Evolutionary conservation across 208 protist species (phyloP).

Genomic region (Naegleria lovaniensis): DNA sequence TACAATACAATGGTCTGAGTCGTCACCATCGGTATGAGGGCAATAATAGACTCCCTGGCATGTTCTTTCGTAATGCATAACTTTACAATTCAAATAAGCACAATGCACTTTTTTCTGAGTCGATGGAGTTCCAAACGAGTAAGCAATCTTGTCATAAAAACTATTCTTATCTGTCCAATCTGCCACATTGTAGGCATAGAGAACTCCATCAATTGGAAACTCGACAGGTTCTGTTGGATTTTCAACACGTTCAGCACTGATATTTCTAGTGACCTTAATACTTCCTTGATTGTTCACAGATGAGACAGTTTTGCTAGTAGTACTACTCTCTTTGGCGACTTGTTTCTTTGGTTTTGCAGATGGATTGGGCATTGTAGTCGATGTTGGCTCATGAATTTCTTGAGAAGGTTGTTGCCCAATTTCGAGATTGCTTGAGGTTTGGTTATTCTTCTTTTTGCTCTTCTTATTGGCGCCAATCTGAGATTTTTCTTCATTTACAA

Average conservation of each 20-base stretch:
- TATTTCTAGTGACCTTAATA: constrained; percentile 18
- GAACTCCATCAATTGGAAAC: not conserved
- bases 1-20: not conserved
- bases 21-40: not conserved
- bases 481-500: too few species aligned
- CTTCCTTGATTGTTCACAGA: not conserved
- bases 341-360: not conserved
- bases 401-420: not conserved
- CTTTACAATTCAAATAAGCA: constrained; percentile 12
- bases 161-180: constrained; percentile 10
- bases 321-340: not conserved
- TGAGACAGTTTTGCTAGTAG: not conserved
- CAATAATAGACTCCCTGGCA: constrained; percentile 27
- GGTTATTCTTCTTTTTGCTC: not conserved
- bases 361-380: too few species aligned
- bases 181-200: not conserved
- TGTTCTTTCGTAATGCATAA: constrained; percentile 24
- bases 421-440: not conserved
- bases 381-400: not conserved
- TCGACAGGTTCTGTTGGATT: not conserved
- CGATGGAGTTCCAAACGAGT: constrained; percentile 8
- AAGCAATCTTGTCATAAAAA: constrained; percentile 22
- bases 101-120: constrained; percentile 21
- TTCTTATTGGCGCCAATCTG: too few species aligned
- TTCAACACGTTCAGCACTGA: not conserved